Evolutionary conservation across 441 rosid species (phyloP).

Genomic region (Populus hybrid): DNA sequence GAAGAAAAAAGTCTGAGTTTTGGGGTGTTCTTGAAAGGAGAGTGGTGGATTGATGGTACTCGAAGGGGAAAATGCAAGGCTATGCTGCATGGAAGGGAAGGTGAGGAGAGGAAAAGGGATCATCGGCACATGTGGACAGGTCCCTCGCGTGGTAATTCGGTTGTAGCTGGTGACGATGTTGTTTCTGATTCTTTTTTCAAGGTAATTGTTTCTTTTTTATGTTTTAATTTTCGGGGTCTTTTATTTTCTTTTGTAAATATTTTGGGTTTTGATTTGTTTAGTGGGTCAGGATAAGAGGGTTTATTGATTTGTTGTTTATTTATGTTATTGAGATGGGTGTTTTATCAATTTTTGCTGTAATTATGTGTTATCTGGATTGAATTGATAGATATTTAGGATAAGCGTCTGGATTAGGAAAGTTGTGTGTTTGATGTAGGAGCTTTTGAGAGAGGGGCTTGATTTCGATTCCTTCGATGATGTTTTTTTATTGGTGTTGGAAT

Average conservation of each 20-base stretch:
- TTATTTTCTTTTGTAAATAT: background rate
- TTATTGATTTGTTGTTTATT: background rate
- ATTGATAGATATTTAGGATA: background rate
- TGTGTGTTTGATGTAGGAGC: background rate
- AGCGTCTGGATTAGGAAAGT: background rate
- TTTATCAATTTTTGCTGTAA: background rate
- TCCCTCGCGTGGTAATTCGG: conserved; percentile 49
- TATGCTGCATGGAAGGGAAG: no score
- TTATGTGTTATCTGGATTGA: background rate
- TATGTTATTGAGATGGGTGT: background rate
- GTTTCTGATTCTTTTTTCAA: conserved; percentile 29
- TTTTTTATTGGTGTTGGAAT: background rate
- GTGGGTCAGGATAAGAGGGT: background rate
- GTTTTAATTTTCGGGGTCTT: background rate
- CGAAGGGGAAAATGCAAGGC: no score
- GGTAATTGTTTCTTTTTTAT: conserved; percentile 33
- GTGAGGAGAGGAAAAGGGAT: conserved; percentile 32
- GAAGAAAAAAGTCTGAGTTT: background rate
- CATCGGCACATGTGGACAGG: conserved; percentile 73
- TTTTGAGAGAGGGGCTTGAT: background rate
- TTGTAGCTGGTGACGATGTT: conserved; percentile 41
- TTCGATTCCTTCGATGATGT: background rate
- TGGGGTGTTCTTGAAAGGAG: conserved; percentile 5
- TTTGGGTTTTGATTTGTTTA: background rate
- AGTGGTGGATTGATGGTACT: no score